Evolutionary conservation across 2,329 filamentous ascomycete genomes (phyloP), one percentile per base, ranked within the genome.

Genomic region (Microthyrium microscopicum): DNA sequence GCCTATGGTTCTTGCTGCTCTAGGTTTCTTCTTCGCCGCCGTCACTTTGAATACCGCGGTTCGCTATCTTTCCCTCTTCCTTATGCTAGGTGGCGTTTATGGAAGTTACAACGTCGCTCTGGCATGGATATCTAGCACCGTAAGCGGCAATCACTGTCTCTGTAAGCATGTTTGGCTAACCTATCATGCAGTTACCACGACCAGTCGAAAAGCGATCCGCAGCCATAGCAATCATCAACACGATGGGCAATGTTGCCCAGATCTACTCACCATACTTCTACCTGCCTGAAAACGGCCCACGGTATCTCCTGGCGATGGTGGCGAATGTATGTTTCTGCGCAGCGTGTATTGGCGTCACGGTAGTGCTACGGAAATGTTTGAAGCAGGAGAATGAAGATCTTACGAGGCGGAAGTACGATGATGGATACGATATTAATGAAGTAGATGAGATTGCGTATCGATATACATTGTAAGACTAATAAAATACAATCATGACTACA

Each of bases 11-110:
- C 31, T 47, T 9, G 47, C 45, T 3, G 46, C 49, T 17, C 29
- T 48, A 19, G 51, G 51, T 9, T 53, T 52, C 30, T 40, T 50
- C 15, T 40, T 53, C 9, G 42, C 42, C 12, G 41, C 40, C 20
- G 30, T 39, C 4, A 51, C 48, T 3, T 34, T 46, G 9, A 47
- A 50, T 32, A 34, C 47, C 12, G 48, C 41, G 5, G 46, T 47
- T 8, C 47, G 51, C n/a, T 51, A 51, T 34, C 41, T 52, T 30
- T 43, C 46, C 30, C 45, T 51, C 34, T 43, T 51, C 20, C 40
- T 54, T n/a, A 50, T 53, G 29, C 45, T 49, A 5, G 41, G 43
- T 2, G 49, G 44, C 18, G 45, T 42, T 1, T 53, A 51, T 26
- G 48, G 46, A 5, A 43, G 49, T 17, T 50, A 52, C 39, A 47